Percentiles rank a stretch among this genome's conserved stretches.
Evolutionary conservation across 495 filamentous ascomycete species (phyloP).

Genomic region (Halenospora varia): DNA sequence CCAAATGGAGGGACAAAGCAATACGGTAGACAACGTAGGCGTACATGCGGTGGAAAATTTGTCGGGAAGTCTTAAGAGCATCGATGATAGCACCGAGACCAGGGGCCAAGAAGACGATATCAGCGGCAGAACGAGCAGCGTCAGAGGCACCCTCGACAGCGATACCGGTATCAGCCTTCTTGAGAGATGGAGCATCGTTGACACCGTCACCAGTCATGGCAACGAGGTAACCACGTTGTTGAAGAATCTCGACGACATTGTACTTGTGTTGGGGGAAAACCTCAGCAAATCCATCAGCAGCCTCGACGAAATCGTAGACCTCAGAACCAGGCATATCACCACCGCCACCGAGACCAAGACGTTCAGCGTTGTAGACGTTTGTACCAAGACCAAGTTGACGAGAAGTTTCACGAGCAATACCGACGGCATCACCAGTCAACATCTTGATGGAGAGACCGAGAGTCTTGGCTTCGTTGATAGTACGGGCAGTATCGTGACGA

Average conservation of each 20-base stretch:
- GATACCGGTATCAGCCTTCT: slow-evolving; percentile 94
- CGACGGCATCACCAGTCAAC: slow-evolving; percentile 94
- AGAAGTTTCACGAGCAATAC: slow-evolving; percentile 87
- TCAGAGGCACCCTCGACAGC: slow-evolving; percentile 92
- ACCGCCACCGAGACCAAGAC: slow-evolving; percentile 66
- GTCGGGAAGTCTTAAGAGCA: slow-evolving; percentile 87
- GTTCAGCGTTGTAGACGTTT: slow-evolving; percentile 91
- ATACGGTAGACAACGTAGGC: slow-evolving; percentile 96
- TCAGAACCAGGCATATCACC: slow-evolving; percentile 90
- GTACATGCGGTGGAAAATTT: slow-evolving; percentile 98
- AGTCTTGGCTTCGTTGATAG: slow-evolving; percentile 82
- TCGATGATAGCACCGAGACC: slow-evolving; percentile 92
- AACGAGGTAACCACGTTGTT: slow-evolving; percentile 93
- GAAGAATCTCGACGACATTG: slow-evolving; percentile 94
- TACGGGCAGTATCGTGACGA: slow-evolving; percentile 85
- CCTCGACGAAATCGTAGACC: slow-evolving; percentile 92
- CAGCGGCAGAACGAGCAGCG: slow-evolving; percentile 86
- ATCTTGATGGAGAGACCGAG: slow-evolving; percentile 92
- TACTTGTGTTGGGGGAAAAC: slow-evolving; percentile 99
- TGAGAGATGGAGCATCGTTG: slow-evolving; percentile 93
- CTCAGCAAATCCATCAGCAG: slow-evolving; percentile 91
- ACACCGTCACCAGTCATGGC: slow-evolving; percentile 99
- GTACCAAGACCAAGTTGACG: slow-evolving; percentile 87
- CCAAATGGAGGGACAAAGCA: slow-evolving; percentile 83
- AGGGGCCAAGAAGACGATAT: slow-evolving; percentile 90